Evolutionary conservation across 495 filamentous ascomycete genomes (phyloP).

Genomic region (Penicillium chermesinum): DNA sequence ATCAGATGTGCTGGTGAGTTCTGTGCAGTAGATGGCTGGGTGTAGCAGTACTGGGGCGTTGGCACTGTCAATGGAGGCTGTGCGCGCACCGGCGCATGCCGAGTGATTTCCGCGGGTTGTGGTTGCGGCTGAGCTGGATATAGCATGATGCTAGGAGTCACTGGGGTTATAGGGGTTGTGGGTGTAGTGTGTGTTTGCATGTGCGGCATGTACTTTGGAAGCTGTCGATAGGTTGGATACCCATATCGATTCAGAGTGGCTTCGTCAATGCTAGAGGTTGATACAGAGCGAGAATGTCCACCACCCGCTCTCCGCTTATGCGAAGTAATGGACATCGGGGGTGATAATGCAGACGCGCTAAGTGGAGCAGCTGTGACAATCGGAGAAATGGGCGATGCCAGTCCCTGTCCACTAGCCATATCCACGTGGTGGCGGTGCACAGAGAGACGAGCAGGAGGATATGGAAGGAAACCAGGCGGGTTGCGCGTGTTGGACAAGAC

Average conservation of each 20-base stretch:
- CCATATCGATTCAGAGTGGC: conserved; percentile 61
- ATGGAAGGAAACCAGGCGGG: conserved; percentile 41
- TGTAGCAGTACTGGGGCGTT: conserved; percentile 39
- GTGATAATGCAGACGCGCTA: conserved; percentile 44
- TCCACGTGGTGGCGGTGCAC: conserved; percentile 58
- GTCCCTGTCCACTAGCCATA: conserved; percentile 53
- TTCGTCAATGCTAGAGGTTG: conserved; percentile 65
- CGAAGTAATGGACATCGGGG: conserved; percentile 59
- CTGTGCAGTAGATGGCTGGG: conserved; percentile 35
- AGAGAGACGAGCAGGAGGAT: conserved; percentile 34
- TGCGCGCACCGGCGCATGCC: conserved; percentile 23
- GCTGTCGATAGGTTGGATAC: conserved; percentile 75
- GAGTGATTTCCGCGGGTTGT: conserved; percentile 13
- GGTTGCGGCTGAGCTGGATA: conserved; percentile 33
- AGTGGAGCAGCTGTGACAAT: conserved; percentile 35
- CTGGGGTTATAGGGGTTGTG: conserved; percentile 43
- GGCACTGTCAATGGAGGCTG: conserved; percentile 37
- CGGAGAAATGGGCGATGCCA: conserved; percentile 49
- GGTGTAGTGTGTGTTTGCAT: conserved; percentile 39
- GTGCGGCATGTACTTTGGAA: conserved; percentile 60
- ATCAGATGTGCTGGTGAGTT: conserved; percentile 46
- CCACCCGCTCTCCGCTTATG: conserved; percentile 41
- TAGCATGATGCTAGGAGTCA: conserved; percentile 41
- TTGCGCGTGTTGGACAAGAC: conserved; percentile 55
- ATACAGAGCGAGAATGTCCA: conserved; percentile 56